Base-by-base conservation (phyloP, 352 stramenopile genomes). In the Phytopythium kandeliae region DNA sequence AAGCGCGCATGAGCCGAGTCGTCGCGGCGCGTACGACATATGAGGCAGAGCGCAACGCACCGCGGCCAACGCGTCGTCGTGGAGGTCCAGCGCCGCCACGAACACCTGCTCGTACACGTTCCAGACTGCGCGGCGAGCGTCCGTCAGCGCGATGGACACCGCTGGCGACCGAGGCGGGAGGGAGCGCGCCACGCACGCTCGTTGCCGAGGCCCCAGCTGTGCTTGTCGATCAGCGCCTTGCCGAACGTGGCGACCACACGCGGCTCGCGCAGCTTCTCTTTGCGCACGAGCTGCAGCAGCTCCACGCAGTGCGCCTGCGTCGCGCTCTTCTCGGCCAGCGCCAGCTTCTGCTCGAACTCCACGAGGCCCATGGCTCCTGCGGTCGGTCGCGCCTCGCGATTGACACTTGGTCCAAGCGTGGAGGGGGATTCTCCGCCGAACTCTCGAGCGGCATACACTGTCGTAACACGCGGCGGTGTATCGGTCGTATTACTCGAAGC, bases 31-130 rank as follows among this genome's bases (percentile, higher is more conserved):
- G 15, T 17, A 8, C 5, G 2, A 25, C 8, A 6, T 48, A 1
- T 5, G 5, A 12, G 42, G 11, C 4, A 30, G 19, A n/a, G 21
- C 40, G 41, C 25, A 7, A 35, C 24, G 16, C 28, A 75, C 60
- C 48, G 74, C 57, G 0, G 63, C 62, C 30, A 86, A 56, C 55
- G 80, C 61, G 46, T 77, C 59, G 41, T 87, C 75, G 58, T 85
- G 62, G 34, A 84, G 37, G 54, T 89, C 78, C 43, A 89, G 48
- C 28, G 78, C 74, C 16, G 78, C 78, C 19, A 87, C 26, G 15
- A 87, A 74, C 30, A 75, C 74, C 30, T 87, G 78, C 55, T 89
- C 78, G 49, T 85, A 78, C 37, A 87, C 51, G n/a, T 55, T 65
- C 74, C 77, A 89, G 17, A 81, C 73, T 80, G 45, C 42, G 48